Base-by-base conservation (phyloP, 805 yeast genomes). In the Spathaspora passalidarum region DNA sequence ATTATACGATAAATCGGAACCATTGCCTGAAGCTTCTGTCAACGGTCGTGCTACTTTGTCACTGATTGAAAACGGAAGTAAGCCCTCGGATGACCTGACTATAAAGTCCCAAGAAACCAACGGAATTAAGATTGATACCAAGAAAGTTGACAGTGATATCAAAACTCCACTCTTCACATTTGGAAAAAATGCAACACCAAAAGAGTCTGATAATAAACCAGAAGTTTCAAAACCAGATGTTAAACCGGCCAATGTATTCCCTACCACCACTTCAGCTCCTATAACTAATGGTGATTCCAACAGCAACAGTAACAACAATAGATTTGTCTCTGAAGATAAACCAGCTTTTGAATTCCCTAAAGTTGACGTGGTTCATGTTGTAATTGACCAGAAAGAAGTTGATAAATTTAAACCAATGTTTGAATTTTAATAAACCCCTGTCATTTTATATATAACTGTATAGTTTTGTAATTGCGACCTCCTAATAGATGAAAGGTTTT, bases 1-100 rank as follows among this genome's bases (percentile, higher is more conserved):
- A 10, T 56, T 63, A 16, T 68, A 61, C 46, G 68, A 63, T 41
- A 60, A 62, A 47, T 59, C 67, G 17, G 63, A 61, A 44, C 59
- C 56, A 17, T 52, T 66, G 18, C 51, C 61, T 16, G 35, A 39
- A 29, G 2, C 16, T 13, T 3, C 16, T 3, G n/a, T 29, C 7
- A 29, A 29, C 14, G 34, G 34, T 29, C 14, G 17, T 2, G 6
- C 10, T 4, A 29, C 16, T 29, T 8, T 29, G 34, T 10, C 32
- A 5, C n/a, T 26, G n/a, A 11, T 29, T 29, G 34, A 29, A 13
- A 29, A 29, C 6, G 34, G 16, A 8, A 29, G 4, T 29, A 29
- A 26, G 13, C 13, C 34, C 14, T 11, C 16, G 13, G 34, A 29
- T n/a, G n/a, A n/a, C n/a, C n/a, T n/a, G n/a, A n/a, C n/a, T n/a